Percentiles rank a stretch among this genome's conserved stretches.
These are phyloP conservation scores for Cladorrhinum sp. DNA, from an alignment of 2,329 filamentous ascomycete genomes.

Conservation along the genomic window DNA sequence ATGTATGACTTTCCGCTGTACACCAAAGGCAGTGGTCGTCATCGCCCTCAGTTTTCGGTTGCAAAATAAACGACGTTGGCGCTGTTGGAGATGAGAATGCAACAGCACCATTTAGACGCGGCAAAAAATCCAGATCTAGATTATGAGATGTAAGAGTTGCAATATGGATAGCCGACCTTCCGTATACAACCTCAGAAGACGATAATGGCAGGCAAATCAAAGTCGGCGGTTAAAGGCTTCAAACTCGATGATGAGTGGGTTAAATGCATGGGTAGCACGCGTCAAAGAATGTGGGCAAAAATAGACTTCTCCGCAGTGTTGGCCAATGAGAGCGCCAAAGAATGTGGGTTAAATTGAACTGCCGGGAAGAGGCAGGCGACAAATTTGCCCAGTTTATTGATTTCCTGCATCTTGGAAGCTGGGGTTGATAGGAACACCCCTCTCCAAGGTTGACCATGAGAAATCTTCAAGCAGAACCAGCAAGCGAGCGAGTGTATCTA, in stretches of 20 bases:
- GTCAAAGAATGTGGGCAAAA: constrained; percentile 21
- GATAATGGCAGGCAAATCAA: constrained; percentile 9
- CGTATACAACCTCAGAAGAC: constrained; percentile 10
- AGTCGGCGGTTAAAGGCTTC: constrained; percentile 15
- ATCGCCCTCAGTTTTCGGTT: neutral
- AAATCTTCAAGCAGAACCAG: too few relatives aligned
- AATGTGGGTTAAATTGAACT: constrained; percentile 15
- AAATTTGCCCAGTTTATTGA: constrained; percentile 20
- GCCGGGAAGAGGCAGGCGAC: neutral
- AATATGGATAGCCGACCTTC: constrained; percentile 13
- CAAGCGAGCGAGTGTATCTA: too few relatives aligned
- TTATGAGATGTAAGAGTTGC: constrained; percentile 1
- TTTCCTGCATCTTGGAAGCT: neutral
- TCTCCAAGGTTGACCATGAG: neutral
- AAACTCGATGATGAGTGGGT: neutral
- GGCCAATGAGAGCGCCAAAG: constrained; percentile 1
- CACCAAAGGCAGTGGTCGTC: neutral
- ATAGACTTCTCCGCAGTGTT: constrained; percentile 8
- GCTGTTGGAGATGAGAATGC: neutral
- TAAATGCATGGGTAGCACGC: constrained; percentile 2
- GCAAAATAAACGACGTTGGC: neutral
- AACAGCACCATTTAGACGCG: neutral
- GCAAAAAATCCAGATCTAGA: neutral
- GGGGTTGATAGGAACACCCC: neutral
- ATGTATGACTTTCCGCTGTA: neutral